phyloP scores from a whole-genome alignment of 495 filamentous ascomycete species.

The Penicillium ucsense region DNA sequence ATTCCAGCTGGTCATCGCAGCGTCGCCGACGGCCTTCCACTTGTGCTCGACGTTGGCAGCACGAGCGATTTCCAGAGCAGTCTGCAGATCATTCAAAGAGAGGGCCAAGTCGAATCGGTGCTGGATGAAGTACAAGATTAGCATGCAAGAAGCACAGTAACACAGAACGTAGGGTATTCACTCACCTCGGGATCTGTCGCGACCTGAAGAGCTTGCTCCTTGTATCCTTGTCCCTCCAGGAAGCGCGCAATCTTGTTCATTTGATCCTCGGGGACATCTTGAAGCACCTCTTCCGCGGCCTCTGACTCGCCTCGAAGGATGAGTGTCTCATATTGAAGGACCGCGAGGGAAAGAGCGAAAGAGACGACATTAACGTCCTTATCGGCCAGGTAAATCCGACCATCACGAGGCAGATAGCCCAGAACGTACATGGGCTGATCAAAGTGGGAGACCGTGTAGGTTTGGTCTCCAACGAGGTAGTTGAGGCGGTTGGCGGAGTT shows the following conservation, averaged over 20 bases:
- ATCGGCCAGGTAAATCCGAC: slow-evolving; percentile 84
- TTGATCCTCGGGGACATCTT: slow-evolving; percentile 75
- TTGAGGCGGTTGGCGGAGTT: slow-evolving; percentile 94
- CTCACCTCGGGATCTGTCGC: slow-evolving; percentile 72
- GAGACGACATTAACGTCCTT: slow-evolving; percentile 90
- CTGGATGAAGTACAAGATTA: neutral
- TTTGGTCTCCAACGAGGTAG: slow-evolving; percentile 96
- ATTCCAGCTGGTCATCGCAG: slow-evolving; percentile 80
- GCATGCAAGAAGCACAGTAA: neutral
- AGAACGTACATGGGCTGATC: slow-evolving; percentile 91
- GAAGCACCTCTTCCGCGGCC: slow-evolving; percentile 72
- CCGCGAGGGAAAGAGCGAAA: slow-evolving; percentile 83
- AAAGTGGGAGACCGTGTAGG: slow-evolving; percentile 97
- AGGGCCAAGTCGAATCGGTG: slow-evolving; percentile 95
- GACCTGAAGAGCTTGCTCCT: slow-evolving; percentile 91
- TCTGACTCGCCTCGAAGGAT: slow-evolving; percentile 95
- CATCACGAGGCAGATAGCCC: slow-evolving; percentile 90
- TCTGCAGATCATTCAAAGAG: slow-evolving; percentile 68
- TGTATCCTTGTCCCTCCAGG: slow-evolving; percentile 94
- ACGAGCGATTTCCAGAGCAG: slow-evolving; percentile 75
- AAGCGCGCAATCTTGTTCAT: slow-evolving; percentile 97
- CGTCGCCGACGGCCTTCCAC: slow-evolving; percentile 94
- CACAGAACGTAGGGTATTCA: too few species aligned
- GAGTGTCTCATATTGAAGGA: slow-evolving; percentile 94
- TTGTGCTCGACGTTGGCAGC: slow-evolving; percentile 85